A percentile compares a stretch with the other conserved stretches of the same genome.
Evolutionary conservation across 257 asterid species (phyloP).

Genomic region (Mitragyna speciosa): DNA sequence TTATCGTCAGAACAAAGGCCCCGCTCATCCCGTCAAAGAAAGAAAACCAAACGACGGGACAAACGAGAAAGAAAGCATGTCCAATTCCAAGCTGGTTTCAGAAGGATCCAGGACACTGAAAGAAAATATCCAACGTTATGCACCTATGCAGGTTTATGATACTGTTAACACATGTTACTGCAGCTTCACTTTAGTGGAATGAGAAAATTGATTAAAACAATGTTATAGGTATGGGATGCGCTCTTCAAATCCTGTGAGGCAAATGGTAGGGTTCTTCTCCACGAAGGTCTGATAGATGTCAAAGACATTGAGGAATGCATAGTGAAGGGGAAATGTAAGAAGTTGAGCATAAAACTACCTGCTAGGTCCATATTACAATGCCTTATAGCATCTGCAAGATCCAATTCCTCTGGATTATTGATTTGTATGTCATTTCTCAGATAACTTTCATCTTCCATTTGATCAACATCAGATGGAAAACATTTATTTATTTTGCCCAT

Average conservation of each 20-base stretch:
- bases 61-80: conserved; percentile 51
- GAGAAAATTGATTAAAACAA: conserved; percentile 10
- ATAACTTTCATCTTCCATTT: neutral
- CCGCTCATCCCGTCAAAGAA: conserved; percentile 39
- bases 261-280: conserved; percentile 63
- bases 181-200: neutral
- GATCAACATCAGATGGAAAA: neutral
- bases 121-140: conserved; percentile 59
- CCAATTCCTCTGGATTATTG: conserved; percentile 60
- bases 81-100: conserved; percentile 48
- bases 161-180: too few relatives aligned
- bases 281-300: conserved; percentile 61
- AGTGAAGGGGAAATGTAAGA: conserved; percentile 67
- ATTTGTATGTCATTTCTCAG: conserved; percentile 45
- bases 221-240: conserved; percentile 80
- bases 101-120: conserved; percentile 75
- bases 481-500: conserved; percentile 9
- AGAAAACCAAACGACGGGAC: conserved; percentile 38
- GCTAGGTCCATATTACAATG: conserved; percentile 78
- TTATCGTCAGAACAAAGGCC: conserved; percentile 51
- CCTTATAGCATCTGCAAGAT: conserved; percentile 66
- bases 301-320: conserved; percentile 70
- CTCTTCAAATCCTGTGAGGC: conserved; percentile 77
- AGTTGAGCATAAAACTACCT: conserved; percentile 74
- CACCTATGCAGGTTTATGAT: conserved; percentile 67